A percentile compares a stretch with the other conserved stretches of the same genome.
Evolutionary conservation across 2,329 filamentous ascomycete genomes (phyloP).

Genomic region (Juglanconis sp.): DNA sequence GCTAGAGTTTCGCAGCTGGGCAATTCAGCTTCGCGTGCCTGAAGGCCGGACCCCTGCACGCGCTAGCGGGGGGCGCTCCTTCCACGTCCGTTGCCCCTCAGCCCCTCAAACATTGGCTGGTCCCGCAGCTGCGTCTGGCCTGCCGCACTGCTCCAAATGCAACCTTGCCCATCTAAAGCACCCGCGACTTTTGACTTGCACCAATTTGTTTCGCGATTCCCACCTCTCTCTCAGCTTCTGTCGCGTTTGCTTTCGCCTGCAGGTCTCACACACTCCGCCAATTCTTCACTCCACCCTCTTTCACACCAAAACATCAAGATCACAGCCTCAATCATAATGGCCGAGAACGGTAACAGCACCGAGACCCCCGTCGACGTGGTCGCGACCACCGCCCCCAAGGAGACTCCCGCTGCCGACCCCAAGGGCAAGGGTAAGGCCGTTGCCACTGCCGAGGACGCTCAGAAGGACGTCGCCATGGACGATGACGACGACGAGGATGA

Average conservation of each 20-base stretch:
- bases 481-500: slow-evolving; percentile 68
- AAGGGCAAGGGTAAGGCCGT: slow-evolving; percentile 89
- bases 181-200: not conserved
- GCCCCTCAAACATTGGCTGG: slow-evolving; percentile 11
- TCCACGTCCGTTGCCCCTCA: not conserved
- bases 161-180: not conserved
- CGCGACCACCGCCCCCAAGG: slow-evolving; percentile 26
- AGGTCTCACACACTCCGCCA: not conserved
- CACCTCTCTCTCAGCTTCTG: not conserved
- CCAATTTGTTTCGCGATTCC: slow-evolving; percentile 1
- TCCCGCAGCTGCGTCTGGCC: not conserved
- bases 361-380: slow-evolving; percentile 38
- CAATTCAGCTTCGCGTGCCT: too few relatives aligned
- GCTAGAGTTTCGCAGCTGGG: too few relatives aligned
- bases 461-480: slow-evolving; percentile 65
- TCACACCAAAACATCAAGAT: not conserved
- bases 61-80: not conserved
- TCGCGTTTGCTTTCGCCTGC: not conserved
- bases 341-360: slow-evolving; percentile 46
- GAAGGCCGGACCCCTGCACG: not conserved
- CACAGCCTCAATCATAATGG: slow-evolving; percentile 38
- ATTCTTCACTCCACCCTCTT: not conserved
- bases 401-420: slow-evolving; percentile 38
- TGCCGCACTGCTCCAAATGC: not conserved
- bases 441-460: slow-evolving; percentile 46